Evolutionary conservation across 169 alveolate genomes (phyloP).

Genomic region (Eimeria tenella): DNA sequence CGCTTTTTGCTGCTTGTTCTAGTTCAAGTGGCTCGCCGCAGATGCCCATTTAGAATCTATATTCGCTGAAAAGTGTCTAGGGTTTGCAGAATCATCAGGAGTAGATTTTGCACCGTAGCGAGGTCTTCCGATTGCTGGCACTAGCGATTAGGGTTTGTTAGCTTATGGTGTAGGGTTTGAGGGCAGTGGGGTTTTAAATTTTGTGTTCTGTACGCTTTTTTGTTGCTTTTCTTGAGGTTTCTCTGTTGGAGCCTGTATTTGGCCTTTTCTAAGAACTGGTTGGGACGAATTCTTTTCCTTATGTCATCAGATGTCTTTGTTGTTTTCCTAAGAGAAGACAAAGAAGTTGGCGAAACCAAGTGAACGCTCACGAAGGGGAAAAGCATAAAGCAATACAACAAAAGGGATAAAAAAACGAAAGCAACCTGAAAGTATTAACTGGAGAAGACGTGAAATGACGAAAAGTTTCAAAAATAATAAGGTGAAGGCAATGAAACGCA

Average conservation of each 20-base stretch:
- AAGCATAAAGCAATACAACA: neutral
- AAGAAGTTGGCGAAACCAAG: neutral
- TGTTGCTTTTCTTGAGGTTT: conserved; percentile 12
- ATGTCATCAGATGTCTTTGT: neutral
- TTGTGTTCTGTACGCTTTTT: neutral
- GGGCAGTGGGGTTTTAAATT: neutral
- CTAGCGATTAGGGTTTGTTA: neutral
- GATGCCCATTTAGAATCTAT: too few species aligned
- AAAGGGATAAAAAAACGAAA: neutral
- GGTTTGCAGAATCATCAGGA: neutral
- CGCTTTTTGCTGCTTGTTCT: too few species aligned
- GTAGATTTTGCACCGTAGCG: neutral
- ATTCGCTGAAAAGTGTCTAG: neutral
- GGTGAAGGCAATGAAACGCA: too few species aligned
- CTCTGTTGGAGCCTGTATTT: conserved; percentile 48
- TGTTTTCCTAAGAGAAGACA: neutral
- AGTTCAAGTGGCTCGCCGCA: too few species aligned
- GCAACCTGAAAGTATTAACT: neutral
- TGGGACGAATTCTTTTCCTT: neutral
- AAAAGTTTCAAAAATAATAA: neutral
- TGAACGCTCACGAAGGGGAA: neutral
- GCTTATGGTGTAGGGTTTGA: neutral
- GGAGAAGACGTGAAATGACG: neutral
- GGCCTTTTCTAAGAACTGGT: conserved; percentile 15
- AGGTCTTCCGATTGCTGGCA: neutral